Conservation (phyloP, 768 basidiomycete species). For the Mycena rebaudengoi region DNA sequence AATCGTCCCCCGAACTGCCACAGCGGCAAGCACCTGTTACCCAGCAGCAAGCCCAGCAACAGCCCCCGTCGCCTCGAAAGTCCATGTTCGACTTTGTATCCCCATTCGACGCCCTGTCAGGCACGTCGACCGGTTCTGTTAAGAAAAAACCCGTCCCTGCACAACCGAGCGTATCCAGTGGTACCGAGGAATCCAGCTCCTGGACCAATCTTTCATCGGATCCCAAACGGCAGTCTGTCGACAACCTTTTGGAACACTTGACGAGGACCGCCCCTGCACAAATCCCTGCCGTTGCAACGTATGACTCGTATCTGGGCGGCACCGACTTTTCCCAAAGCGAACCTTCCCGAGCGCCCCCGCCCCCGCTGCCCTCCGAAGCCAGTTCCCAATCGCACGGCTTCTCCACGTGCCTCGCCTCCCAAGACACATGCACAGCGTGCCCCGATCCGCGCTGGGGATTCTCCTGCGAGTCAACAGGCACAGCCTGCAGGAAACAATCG, state of each 20-base stretch:
- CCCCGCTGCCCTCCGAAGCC: conserved; percentile 73
- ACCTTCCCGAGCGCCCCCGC: conserved; percentile 59
- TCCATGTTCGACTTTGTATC: conserved; percentile 89
- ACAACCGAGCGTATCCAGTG: conserved; percentile 49
- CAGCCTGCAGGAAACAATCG: conserved; percentile 38
- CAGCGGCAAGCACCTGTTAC: conserved; percentile 45
- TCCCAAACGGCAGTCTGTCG: conserved; percentile 85
- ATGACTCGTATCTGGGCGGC: conserved; percentile 54
- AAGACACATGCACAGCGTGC: conserved; percentile 62
- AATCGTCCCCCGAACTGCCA: conserved; percentile 49
- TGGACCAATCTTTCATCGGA: conserved; percentile 64
- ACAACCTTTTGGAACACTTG: conserved; percentile 80
- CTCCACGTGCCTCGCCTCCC: conserved; percentile 73
- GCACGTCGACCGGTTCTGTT: conserved; percentile 52
- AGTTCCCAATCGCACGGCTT: conserved; percentile 51
- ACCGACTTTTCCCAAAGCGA: conserved; percentile 57
- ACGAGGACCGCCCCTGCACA: conserved; percentile 54
- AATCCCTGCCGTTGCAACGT: conserved; percentile 49
- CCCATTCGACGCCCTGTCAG: conserved; percentile 81
- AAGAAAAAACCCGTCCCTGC: conserved; percentile 79
- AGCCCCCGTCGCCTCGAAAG: conserved; percentile 74
- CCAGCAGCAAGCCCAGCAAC: conserved; percentile 47
- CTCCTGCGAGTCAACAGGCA: conserved; percentile 55
- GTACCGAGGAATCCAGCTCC: conserved; percentile 67
- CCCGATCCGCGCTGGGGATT: conserved; percentile 60